phyloP scores from a whole-genome alignment of 495 filamentous ascomycete species.

The Stereocaulon alpinum region DNA sequence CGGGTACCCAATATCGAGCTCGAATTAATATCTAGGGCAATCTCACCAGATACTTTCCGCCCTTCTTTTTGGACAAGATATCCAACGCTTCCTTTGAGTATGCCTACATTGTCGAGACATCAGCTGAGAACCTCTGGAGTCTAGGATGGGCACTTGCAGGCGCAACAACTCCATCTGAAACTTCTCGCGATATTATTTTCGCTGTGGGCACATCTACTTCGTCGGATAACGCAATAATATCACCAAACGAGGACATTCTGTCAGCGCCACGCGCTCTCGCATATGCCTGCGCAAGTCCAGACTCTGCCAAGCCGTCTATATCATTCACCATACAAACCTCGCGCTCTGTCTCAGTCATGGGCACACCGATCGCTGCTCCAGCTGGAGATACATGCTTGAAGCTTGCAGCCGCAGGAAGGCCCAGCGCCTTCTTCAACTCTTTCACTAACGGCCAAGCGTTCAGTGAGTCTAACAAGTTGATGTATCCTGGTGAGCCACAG shows the following conservation, averaged over 20 bases:
- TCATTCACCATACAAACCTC: conserved; percentile 98
- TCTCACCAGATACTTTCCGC: conserved; percentile 72
- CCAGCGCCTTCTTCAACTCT: conserved; percentile 81
- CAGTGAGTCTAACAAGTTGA: conserved; percentile 92
- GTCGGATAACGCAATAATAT: conserved; percentile 88
- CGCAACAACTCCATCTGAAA: conserved; percentile 93
- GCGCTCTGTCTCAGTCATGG: conserved; percentile 73
- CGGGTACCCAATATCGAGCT: neutral
- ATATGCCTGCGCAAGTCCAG: conserved; percentile 83
- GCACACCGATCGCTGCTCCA: conserved; percentile 85
- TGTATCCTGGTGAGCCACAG: conserved; percentile 85
- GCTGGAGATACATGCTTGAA: conserved; percentile 99
- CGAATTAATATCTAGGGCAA: neutral
- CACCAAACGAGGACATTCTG: conserved; percentile 81
- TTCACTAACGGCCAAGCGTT: conserved; percentile 96
- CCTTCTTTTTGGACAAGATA: conserved; percentile 96
- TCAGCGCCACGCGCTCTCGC: conserved; percentile 90
- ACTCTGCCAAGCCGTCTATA: conserved; percentile 76
- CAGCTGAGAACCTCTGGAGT: no score
- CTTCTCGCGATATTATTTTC: conserved; percentile 93
- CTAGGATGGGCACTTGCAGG: conserved; percentile 35
- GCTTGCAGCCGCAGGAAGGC: conserved; percentile 85
- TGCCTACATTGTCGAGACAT: conserved; percentile 23
- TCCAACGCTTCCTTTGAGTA: conserved; percentile 77
- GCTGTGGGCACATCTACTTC: conserved; percentile 82